Percentiles rank a stretch among this genome's conserved stretches.
Conservation (phyloP, 1,284 basidiomycete genomes). For the Crucibulum cyathiforme region DNA sequence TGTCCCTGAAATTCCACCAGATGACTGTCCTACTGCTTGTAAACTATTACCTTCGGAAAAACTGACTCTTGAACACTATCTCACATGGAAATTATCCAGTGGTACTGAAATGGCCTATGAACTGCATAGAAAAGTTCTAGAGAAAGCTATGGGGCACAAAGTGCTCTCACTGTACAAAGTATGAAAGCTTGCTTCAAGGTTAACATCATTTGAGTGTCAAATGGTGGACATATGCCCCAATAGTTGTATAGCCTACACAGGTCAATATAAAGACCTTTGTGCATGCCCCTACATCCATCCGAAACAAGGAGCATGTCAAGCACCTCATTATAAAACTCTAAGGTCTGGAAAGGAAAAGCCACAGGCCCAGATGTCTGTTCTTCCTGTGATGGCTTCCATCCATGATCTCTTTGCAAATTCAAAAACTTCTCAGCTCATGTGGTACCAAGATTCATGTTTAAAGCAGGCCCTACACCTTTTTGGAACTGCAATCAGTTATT, state of each 20-base stretch:
- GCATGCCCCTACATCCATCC: conserved; percentile 15
- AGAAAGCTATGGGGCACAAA: conserved; percentile 9
- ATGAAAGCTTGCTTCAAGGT: conserved; percentile 15
- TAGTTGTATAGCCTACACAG: conserved; percentile 34
- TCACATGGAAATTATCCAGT: conserved; percentile 27
- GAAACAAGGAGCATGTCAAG: not conserved
- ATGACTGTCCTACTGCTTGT: not conserved
- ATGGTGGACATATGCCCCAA: conserved; percentile 31
- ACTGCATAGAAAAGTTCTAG: conserved; percentile 17
- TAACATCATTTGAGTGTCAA: conserved; percentile 19
- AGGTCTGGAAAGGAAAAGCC: conserved; percentile 7
- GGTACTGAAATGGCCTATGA: conserved; percentile 29
- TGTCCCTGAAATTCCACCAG: not conserved
- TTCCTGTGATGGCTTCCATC: conserved; percentile 27
- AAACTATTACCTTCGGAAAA: conserved; percentile 5
- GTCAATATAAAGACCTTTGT: conserved; percentile 14
- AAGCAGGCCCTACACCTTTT: conserved; percentile 19
- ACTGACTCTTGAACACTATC: conserved; percentile 23
- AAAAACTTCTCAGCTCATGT: conserved; percentile 18
- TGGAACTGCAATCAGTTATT: conserved; percentile 13
- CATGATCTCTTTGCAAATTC: conserved; percentile 30
- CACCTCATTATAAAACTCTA: not conserved
- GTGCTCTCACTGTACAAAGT: conserved; percentile 20
- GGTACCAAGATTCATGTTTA: conserved; percentile 22
- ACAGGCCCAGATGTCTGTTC: conserved; percentile 23